Base-by-base conservation (phyloP, 441 rosid genomes). In the Populus hybrid region DNA sequence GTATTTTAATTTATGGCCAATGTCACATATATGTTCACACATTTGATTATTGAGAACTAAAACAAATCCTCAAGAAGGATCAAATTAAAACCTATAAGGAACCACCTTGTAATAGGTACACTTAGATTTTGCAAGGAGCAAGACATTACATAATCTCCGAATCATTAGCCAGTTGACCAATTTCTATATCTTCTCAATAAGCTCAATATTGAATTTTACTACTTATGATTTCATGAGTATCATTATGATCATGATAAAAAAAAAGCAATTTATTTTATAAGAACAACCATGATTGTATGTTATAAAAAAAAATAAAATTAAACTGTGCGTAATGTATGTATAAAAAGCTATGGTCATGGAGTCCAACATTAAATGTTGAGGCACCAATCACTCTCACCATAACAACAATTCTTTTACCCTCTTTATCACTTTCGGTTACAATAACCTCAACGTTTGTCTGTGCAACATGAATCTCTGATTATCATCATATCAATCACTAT, bases 321-420 rank as follows among this genome's bases (percentile, higher is more conserved):
- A 75, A 59, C 14, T 2, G 28, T 28, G 78, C 88, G 83, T 78
- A 92, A 98, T 75, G 24, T 24, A 24, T 93, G 92, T 95, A 86
- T n/a, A 95, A 92, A 78, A 95, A 95, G 88, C 99, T 95, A 33
- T 82, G 86, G 12, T 88, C 89, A 85, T 95, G 99, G 81, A 95
- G 97, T 31, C 99, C 99, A 61, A 91, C 90, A 59, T 93, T 93
- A 73, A 95, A 90, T 20, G 86, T 84, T n/a, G 87, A 89, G n/a
- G 99, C 96, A 65, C 96, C 95, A 67, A 90, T 89, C 83, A 91
- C 93, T 76, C 94, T 85, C 21, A 92, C 94, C 76, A 88, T 78
- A 24, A 88, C 83, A 23, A 85, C 88, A 31, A 95, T 91, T 84
- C 74, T 92, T 16, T 75, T 74, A 29, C 96, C 97, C 45, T 91